These are phyloP conservation scores for Lomentospora prolificans DNA, from an alignment of 2,329 filamentous ascomycete genomes.

Conservation along the genomic window DNA sequence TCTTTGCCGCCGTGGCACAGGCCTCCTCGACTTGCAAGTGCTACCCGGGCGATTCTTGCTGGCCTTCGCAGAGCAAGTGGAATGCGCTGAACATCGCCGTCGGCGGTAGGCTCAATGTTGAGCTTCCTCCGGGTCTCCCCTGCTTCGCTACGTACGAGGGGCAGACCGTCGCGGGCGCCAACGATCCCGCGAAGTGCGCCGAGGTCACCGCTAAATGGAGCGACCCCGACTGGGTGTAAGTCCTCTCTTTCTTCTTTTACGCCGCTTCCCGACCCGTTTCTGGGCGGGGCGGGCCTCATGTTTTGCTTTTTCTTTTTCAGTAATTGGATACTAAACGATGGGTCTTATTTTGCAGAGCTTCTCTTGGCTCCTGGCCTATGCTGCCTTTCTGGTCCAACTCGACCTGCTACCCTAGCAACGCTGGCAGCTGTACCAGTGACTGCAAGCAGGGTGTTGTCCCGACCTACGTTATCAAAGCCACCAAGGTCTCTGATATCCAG, in stretches of 20 bases:
- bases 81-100: constrained; percentile 39
- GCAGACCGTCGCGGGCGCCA: constrained; percentile 8
- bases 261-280: background rate
- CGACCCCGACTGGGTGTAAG: constrained; percentile 7
- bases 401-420: constrained; percentile 27
- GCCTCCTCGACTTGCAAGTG: constrained; percentile 25
- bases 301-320: too few relatives aligned
- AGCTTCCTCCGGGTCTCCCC: constrained; percentile 38
- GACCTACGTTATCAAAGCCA: constrained; percentile 27
- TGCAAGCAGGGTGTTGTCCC: constrained; percentile 35
- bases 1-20: background rate
- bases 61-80: constrained; percentile 41
- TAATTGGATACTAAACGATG: too few relatives aligned
- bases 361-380: constrained; percentile 30
- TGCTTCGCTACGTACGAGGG: constrained; percentile 42
- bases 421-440: constrained; percentile 20
- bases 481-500: constrained; percentile 19
- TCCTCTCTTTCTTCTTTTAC: background rate
- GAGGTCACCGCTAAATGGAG: constrained; percentile 25
- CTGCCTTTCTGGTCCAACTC: constrained; percentile 26
- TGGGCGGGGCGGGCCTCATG: too few relatives aligned
- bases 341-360: constrained; percentile 16
- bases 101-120: constrained; percentile 38
- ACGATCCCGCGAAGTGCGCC: constrained; percentile 22
- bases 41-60: constrained; percentile 41